A percentile compares a stretch with the other conserved stretches of the same genome.
phyloP scores from a whole-genome alignment of 768 basidiomycete genomes.

The Boletus insuetus region DNA sequence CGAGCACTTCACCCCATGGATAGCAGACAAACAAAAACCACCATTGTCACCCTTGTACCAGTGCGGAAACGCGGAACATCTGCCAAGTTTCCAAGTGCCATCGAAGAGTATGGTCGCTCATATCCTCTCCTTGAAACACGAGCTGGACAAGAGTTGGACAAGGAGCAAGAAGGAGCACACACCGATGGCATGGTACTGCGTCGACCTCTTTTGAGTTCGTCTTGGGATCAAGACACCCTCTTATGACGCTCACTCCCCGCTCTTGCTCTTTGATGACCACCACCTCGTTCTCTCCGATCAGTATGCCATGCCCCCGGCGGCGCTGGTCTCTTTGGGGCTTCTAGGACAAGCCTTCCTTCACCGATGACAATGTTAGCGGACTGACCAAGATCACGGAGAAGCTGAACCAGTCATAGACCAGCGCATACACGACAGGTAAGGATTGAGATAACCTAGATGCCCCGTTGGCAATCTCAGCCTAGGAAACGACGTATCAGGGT shows the following conservation, averaged over 20 bases:
- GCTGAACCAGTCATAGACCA: not conserved
- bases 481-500: conserved; percentile 19
- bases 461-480: conserved; percentile 32
- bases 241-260: conserved; percentile 25
- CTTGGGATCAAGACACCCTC: conserved; percentile 25
- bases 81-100: conserved; percentile 1
- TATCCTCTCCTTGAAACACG: conserved; percentile 29
- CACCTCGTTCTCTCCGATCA: conserved; percentile 15
- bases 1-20: conserved; percentile 9
- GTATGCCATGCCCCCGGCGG: conserved; percentile 27
- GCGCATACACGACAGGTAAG: conserved; percentile 23
- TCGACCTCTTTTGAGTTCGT: not conserved
- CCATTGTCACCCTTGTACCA: conserved; percentile 19
- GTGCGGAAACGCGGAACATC: conserved; percentile 11
- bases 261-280: conserved; percentile 29
- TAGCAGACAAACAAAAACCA: conserved; percentile 23
- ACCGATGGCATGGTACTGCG: conserved; percentile 17
- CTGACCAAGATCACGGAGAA: conserved; percentile 33
- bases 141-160: too few relatives aligned
- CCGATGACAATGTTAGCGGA: conserved; percentile 25
- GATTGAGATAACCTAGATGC: conserved; percentile 28
- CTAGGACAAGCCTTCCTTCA: conserved; percentile 2
- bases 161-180: conserved; percentile 26
- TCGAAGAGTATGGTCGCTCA: conserved; percentile 15
- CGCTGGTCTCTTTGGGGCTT: conserved; percentile 5